These are phyloP conservation scores for Noccaea bulbosa DNA, from an alignment of 345 rosid species.

Conservation along the genomic window DNA sequence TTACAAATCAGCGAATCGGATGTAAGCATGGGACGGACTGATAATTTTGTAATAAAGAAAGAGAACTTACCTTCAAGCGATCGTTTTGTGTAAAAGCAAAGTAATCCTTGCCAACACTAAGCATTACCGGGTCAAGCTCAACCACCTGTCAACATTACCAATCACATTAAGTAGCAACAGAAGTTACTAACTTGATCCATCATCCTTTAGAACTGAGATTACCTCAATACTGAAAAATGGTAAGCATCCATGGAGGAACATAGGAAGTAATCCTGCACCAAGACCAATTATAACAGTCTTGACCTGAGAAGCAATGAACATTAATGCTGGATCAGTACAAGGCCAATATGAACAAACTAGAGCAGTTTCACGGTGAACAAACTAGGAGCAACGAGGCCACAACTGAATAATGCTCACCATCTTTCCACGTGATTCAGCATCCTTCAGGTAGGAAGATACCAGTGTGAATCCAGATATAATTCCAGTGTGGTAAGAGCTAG, in stretches of 20 bases:
- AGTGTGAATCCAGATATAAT: slow-evolving; percentile 81
- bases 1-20: background rate
- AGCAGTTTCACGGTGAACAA: slow-evolving; percentile 3
- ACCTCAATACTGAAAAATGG: slow-evolving; percentile 76
- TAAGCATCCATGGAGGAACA: slow-evolving; percentile 79
- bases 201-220: slow-evolving; percentile 22
- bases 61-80: slow-evolving; percentile 64
- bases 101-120: slow-evolving; percentile 65
- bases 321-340: slow-evolving; percentile 20
- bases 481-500: slow-evolving; percentile 85
- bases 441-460: slow-evolving; percentile 74
- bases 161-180: slow-evolving; percentile 3
- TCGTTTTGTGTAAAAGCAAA: slow-evolving; percentile 67
- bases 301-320: slow-evolving; percentile 52
- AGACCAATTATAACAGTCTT: slow-evolving; percentile 85
- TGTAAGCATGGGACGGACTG: background rate
- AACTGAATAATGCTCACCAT: slow-evolving; percentile 47
- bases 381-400: background rate
- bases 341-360: background rate
- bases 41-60: background rate
- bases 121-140: slow-evolving; percentile 77
- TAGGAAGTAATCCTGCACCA: slow-evolving; percentile 96
- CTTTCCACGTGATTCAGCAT: slow-evolving; percentile 55
- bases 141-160: slow-evolving; percentile 59
- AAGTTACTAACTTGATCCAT: slow-evolving; percentile 13